Percentiles rank a stretch among this genome's conserved stretches.
Evolutionary conservation across 2,329 filamentous ascomycete species (phyloP).

Genomic region (Xylaria sp.): DNA sequence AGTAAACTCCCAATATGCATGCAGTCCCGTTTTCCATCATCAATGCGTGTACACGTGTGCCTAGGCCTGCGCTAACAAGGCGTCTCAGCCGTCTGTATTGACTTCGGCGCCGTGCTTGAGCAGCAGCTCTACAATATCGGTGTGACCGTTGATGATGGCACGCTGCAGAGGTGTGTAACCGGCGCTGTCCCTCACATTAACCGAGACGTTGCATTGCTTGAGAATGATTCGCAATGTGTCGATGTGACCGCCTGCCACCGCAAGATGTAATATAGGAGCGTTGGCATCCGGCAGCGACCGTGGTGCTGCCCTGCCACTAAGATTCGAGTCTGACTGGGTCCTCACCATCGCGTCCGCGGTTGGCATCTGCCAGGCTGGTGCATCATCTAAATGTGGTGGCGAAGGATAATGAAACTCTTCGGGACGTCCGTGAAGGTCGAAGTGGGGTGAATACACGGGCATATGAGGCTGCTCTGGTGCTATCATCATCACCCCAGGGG

Average conservation of each 20-base stretch:
- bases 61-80: background rate
- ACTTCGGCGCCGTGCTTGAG: slow-evolving; percentile 33
- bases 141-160: slow-evolving; percentile 35
- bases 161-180: slow-evolving; percentile 36
- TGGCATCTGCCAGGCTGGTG: slow-evolving; percentile 26
- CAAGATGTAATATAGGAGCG: slow-evolving; percentile 34
- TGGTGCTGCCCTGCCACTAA: slow-evolving; percentile 24
- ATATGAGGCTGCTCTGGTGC: slow-evolving; percentile 26
- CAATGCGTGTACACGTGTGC: slow-evolving; percentile 26
- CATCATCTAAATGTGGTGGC: slow-evolving; percentile 29
- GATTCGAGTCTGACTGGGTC: slow-evolving; percentile 21
- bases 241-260: slow-evolving; percentile 34
- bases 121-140: slow-evolving; percentile 34
- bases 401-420: slow-evolving; percentile 34
- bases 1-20: slow-evolving; percentile 30
- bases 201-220: slow-evolving; percentile 32
- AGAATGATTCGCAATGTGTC: slow-evolving; percentile 36
- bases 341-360: slow-evolving; percentile 15
- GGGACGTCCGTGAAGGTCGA: slow-evolving; percentile 27
- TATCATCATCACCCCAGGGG: slow-evolving; percentile 30
- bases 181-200: slow-evolving; percentile 32
- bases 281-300: slow-evolving; percentile 31
- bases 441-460: slow-evolving; percentile 28
- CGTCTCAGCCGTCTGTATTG: slow-evolving; percentile 27
- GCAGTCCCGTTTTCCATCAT: slow-evolving; percentile 21